Conservation (phyloP, 2,329 filamentous ascomycete species). For the Ceratocystis variospora region DNA sequence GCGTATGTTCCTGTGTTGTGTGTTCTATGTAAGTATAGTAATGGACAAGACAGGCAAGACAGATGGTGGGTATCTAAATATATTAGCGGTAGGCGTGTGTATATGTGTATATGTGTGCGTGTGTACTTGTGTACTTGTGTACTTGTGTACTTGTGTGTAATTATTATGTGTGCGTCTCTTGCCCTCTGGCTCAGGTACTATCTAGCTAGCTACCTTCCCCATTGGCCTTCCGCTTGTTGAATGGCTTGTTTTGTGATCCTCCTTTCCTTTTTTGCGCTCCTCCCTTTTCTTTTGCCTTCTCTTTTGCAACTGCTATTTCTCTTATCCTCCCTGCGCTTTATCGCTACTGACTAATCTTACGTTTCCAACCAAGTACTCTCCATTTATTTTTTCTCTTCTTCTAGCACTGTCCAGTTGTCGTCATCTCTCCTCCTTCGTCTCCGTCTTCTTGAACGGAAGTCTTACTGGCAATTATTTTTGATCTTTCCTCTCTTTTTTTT, state of each 20-base stretch:
- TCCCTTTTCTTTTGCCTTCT: neutral
- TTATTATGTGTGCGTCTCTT: neutral
- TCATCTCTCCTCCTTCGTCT: neutral
- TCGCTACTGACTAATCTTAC: neutral
- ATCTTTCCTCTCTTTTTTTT: neutral
- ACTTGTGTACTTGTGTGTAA: neutral
- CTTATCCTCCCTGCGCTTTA: neutral
- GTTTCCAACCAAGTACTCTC: neutral
- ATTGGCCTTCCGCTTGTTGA: conserved; percentile 1
- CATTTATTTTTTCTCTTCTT: conserved; percentile 1
- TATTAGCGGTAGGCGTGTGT: neutral
- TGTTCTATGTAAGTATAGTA: neutral
- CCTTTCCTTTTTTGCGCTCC: neutral
- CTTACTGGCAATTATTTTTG: neutral
- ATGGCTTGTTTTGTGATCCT: conserved; percentile 2
- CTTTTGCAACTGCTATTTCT: neutral
- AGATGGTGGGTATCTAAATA: neutral
- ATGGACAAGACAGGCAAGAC: neutral
- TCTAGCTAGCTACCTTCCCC: neutral
- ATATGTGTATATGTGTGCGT: neutral
- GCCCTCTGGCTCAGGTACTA: neutral
- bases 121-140: neutral
- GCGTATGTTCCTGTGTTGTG: no score
- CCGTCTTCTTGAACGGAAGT: neutral
- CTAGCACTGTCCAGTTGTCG: neutral